phyloP scores from a whole-genome alignment of 768 basidiomycete species.

The Pseudohyphozyma bogoriensis region DNA sequence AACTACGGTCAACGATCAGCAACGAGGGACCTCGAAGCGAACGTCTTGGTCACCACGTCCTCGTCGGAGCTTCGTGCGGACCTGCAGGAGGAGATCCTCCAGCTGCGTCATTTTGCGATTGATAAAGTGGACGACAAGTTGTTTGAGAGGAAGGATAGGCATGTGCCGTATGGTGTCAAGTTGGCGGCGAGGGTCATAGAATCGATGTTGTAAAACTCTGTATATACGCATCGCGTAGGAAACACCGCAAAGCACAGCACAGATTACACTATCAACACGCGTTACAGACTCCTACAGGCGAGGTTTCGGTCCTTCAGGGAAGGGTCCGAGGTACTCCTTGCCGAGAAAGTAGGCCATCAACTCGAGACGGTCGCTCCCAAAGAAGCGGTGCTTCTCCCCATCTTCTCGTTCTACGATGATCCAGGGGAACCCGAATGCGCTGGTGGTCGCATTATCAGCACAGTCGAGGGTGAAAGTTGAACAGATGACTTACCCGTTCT shows the following conservation, averaged over 20 bases:
- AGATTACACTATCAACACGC: too few relatives aligned
- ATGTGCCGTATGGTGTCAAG: constrained; percentile 25
- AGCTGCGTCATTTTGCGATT: constrained; percentile 18
- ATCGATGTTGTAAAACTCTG: constrained; percentile 12
- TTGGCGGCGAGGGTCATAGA: constrained; percentile 26
- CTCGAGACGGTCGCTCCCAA: constrained; percentile 25
- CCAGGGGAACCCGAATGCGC: not conserved
- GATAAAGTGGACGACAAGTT: constrained; percentile 18
- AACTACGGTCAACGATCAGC: constrained; percentile 33
- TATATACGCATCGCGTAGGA: too few relatives aligned
- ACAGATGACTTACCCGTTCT: constrained; percentile 17
- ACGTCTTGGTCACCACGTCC: constrained; percentile 27
- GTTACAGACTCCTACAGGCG: too few relatives aligned
- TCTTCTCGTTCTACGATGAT: constrained; percentile 14
- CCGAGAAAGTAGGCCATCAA: constrained; percentile 22
- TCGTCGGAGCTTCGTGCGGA: constrained; percentile 3
- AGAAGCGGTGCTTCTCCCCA: constrained; percentile 18
- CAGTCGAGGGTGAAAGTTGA: not conserved
- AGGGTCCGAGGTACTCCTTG: constrained; percentile 18
- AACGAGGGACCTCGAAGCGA: constrained; percentile 31
- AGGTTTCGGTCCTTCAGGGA: too few relatives aligned
- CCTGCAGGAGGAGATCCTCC: constrained; percentile 25
- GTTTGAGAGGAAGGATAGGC: constrained; percentile 26
- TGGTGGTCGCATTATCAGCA: too few relatives aligned
- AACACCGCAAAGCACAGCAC: too few relatives aligned